Evolutionary conservation across 2,329 filamentous ascomycete species (phyloP), one percentile per base, ranked within the genome.

Genomic region (Pyrenochaeta sp.): DNA sequence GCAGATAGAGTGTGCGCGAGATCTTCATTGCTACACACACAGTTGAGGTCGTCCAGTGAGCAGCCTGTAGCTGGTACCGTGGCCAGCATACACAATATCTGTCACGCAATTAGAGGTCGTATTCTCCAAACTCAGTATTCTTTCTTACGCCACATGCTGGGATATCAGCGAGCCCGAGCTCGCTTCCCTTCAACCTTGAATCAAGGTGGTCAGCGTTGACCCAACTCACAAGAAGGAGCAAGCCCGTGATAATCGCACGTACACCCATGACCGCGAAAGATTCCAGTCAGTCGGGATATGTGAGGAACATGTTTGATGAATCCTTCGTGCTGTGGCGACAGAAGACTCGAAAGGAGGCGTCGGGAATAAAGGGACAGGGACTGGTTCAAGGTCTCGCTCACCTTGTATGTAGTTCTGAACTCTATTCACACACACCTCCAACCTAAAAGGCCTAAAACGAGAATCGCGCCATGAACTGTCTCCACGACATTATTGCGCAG

Each of bases 31-130:
- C 31, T 18, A 38, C 60, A 64, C 7, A 55, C 28, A 21, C 60
- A 64, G 2, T 44, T 27, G 7, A 38, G 15, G 35, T 64, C 58
- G 11, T 38, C 42, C 3, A 55, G 18, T 8, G 30, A 7, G 27
- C 60, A 64, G 7, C 50, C 48, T 29, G 30, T 57, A 3, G 39
- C 14, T 7, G 55, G 53, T 2, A 61, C 32, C 29, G 21, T 35
- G 21, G 41, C 7, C 17, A 54, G 29, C 15, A 57, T 37, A 28
- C 53, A 57, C 31, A 35, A 27, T 17, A 57, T 37, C 53, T 50
- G 15, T 6, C 6, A 9, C 13, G n/a, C 10, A 23, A 6, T 14
- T 8, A 28, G 13, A 27, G 31, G 11, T 5, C 8, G 32, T 7
- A 2, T 14, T 10, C 15, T 30, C n/a, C 20, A 2, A 15, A 21